Evolutionary conservation across 345 rosid species (phyloP).

Genomic region (Aethionema arabicum): DNA sequence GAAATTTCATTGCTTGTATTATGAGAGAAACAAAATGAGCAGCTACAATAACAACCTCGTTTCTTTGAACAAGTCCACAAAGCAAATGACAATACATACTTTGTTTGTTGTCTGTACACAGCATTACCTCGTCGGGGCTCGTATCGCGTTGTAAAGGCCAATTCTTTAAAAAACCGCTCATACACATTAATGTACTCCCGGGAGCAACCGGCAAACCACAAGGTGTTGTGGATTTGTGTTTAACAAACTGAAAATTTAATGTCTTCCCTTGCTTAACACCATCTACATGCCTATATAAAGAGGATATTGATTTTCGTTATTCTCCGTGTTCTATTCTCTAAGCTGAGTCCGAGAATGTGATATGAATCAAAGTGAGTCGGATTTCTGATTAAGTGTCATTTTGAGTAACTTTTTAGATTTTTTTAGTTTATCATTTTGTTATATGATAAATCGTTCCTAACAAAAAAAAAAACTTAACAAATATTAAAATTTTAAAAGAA

Average conservation of each 20-base stretch:
- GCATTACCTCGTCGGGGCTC: slow-evolving; percentile 56
- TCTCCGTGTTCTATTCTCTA: no score
- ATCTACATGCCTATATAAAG: slow-evolving; percentile 2
- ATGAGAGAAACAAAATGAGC: slow-evolving; percentile 56
- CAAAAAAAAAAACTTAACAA: no score
- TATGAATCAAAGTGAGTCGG: no score
- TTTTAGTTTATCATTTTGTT: no score
- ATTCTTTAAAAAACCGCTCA: slow-evolving; percentile 44
- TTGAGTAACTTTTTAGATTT: no score
- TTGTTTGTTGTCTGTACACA: slow-evolving; percentile 57
- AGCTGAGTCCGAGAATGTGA: no score
- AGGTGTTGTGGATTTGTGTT: background rate
- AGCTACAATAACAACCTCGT: slow-evolving; percentile 50
- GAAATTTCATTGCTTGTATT: slow-evolving; percentile 53
- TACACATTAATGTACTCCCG: slow-evolving; percentile 10
- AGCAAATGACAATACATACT: slow-evolving; percentile 66
- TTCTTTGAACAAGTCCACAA: slow-evolving; percentile 51
- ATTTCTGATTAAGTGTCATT: no score
- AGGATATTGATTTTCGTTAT: no score
- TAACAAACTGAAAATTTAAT: background rate
- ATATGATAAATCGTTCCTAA: no score
- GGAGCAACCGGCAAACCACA: background rate
- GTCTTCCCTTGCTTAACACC: background rate
- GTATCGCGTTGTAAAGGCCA: slow-evolving; percentile 47
- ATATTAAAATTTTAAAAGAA: no score